A percentile compares a stretch with the other conserved stretches of the same genome.
Conservation (phyloP, 176 grass and related monocot species). For the Hsuehochloa calcarea region DNA sequence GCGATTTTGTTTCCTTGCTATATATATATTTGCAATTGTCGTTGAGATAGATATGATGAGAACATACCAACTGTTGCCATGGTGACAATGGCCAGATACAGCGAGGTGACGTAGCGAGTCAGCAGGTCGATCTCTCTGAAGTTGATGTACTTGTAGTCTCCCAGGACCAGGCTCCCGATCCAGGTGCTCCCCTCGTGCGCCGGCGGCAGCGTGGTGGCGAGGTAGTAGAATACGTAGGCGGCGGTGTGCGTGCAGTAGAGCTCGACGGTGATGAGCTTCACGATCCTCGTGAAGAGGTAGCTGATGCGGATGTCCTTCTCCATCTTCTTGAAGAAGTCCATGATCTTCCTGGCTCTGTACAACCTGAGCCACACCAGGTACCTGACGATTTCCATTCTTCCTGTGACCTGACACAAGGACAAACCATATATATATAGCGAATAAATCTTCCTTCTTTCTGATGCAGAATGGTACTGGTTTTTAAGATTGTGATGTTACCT, state of each 20-base stretch:
- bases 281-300: constrained; percentile 86
- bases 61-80: constrained; percentile 75
- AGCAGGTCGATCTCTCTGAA: constrained; percentile 77
- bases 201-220: constrained; percentile 73
- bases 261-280: constrained; percentile 84
- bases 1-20: neutral
- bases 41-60: neutral
- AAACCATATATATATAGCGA: neutral
- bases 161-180: constrained; percentile 75
- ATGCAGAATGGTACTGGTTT: neutral
- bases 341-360: constrained; percentile 65
- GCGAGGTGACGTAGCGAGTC: constrained; percentile 76
- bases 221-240: constrained; percentile 90
- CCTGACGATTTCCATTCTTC: constrained; percentile 57
- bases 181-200: constrained; percentile 63
- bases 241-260: constrained; percentile 88
- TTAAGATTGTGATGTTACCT: constrained; percentile 35
- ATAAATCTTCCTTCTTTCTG: neutral
- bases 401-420: constrained; percentile 41
- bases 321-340: constrained; percentile 72
- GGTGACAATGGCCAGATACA: constrained; percentile 87
- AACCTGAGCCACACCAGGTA: constrained; percentile 73
- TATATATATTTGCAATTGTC: neutral
- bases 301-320: constrained; percentile 96
- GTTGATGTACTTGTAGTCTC: constrained; percentile 55